Evolutionary conservation across 2,329 filamentous ascomycete species (phyloP), one percentile per base, ranked within the genome.

Genomic region (Botryotinia globosa): DNA sequence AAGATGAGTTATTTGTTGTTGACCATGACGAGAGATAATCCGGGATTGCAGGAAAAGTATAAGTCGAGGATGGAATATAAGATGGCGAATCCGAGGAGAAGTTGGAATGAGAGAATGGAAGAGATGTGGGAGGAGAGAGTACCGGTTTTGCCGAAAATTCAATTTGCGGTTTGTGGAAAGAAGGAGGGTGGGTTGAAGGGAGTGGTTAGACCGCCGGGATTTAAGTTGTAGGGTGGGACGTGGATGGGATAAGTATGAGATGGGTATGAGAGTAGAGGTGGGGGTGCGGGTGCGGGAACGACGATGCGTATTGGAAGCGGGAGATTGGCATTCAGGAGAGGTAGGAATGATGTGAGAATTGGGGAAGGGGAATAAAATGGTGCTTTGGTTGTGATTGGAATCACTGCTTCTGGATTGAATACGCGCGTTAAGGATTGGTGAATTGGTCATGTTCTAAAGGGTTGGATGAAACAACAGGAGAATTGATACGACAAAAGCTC

Each of bases 161-260:
- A 39, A 5, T 66, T 66, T 48, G 64, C 64, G 9, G 2, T 66
- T 22, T 66, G 64, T 45, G 18, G 32, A 6, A 25, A 20, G 16
- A 25, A 34, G 22, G 18, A 54, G 25, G 7, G 16, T 3, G 64
- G 64, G 1, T 39, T 66, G 32, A 5, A 34, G 48, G 64, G 63
- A 8, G 22, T 66, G 16, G 45, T 54, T 25, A 48, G 45, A 9
- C 64, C 45, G 7, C 22, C 32, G 8, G 45, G 44, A 16, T 54
- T 39, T n/a, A 54, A 66, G 25, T 39, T 66, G 45, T 29, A 25
- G 10, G n/a, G 4, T 42, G 37, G 0, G 29, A 14, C n/a, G 25
- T 2, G 0, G 3, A n/a, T 54, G 22, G 10, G 10, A 9, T 42
- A 12, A 2, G 10, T 9, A 4, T 42, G 22, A 0, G 29, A 14